Evolutionary conservation across 1,284 basidiomycete genomes (phyloP), one percentile per base, ranked within the genome.

Genomic region (Cryptococcus sp.): DNA sequence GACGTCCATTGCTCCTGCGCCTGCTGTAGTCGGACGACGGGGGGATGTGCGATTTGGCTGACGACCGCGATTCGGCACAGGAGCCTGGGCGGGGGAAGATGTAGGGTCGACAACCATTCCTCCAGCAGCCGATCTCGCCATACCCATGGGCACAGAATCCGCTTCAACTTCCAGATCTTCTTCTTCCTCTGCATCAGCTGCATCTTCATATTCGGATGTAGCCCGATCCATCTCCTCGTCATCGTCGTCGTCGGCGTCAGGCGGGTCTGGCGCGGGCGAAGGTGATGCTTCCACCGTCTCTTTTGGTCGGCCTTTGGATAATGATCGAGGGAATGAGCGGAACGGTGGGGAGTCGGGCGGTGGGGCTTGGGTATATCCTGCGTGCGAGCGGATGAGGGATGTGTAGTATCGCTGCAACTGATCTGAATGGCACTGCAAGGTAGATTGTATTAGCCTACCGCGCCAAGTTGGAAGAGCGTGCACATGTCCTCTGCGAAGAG

Each of bases 331-430:
- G 68, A 78, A 77, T 2, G 65, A 51, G 27, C 61, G 63, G 70
- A 79, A 78, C 0, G 77, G 74, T 7, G 64, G 62, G 6, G 54
- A 54, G 3, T 49, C 57, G 0, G 78, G 78, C 45, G 65, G 63
- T 0, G 68, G 50, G 5, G 73, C 71, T 62, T 78, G 78, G 15
- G 54, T 66, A 57, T 68, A 78, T 1, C 73, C 74, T 4, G 77
- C 77, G 47, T 79, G 77, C 0, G 76, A 77, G 5, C 69, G 66
- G 49, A 80, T 80, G 23, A 80, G 67, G 20, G 76, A 78, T n/a
- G 78, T 69, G 66, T 80, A 80, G 59, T 80, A 80, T 20, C 72
- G 65, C 51, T 80, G 79, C 1, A 80, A 60, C 19, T 78, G 64
- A 43, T 78, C 76, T 1, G 75, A 72, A 40, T 75, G 75, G 65